These are phyloP conservation scores for Rutidosis leptorrhynchoides DNA, from an alignment of 129 eudicot species.

Conservation along the genomic window DNA sequence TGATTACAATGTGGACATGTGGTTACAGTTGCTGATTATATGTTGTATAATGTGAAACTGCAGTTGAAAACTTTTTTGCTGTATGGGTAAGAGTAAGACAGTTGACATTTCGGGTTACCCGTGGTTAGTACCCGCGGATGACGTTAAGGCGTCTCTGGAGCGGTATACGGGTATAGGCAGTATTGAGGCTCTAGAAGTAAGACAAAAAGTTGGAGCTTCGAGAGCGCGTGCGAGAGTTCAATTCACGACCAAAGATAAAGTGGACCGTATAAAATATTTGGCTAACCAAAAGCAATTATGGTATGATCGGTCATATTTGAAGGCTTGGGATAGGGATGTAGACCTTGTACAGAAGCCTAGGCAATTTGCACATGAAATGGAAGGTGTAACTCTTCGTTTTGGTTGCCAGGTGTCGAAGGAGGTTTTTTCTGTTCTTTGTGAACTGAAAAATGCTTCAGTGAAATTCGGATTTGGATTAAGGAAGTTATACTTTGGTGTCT, in stretches of 20 bases:
- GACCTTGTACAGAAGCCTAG: conserved; percentile 57
- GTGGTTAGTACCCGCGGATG: conserved; percentile 41
- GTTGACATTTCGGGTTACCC: conserved; percentile 68
- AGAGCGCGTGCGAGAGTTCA: conserved; percentile 69
- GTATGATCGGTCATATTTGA: conserved; percentile 51
- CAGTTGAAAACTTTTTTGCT: conserved; percentile 25
- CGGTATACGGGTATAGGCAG: conserved; percentile 48
- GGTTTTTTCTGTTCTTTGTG: conserved; percentile 52
- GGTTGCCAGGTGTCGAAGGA: conserved; percentile 75
- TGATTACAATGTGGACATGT: conserved; percentile 1
- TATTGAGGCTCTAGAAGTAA: conserved; percentile 65
- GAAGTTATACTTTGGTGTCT: conserved; percentile 45
- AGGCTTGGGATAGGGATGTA: conserved; percentile 34
- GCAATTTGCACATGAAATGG: conserved; percentile 38
- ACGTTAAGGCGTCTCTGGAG: conserved; percentile 43
- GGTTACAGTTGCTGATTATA: conserved; percentile 6
- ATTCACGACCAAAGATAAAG: conserved; percentile 36
- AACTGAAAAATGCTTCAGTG: conserved; percentile 31
- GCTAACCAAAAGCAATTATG: conserved; percentile 27
- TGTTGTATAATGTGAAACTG: conserved; percentile 15
- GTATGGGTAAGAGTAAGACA: conserved; percentile 83
- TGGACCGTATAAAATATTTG: conserved; percentile 32
- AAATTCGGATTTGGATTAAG: conserved; percentile 54
- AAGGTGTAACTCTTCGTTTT: conserved; percentile 38
- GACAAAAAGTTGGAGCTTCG: conserved; percentile 30